Evolutionary conservation across 805 yeast species (phyloP), one percentile per base, ranked within the genome.

Genomic region (Tetrapisispora taiwanensis): DNA sequence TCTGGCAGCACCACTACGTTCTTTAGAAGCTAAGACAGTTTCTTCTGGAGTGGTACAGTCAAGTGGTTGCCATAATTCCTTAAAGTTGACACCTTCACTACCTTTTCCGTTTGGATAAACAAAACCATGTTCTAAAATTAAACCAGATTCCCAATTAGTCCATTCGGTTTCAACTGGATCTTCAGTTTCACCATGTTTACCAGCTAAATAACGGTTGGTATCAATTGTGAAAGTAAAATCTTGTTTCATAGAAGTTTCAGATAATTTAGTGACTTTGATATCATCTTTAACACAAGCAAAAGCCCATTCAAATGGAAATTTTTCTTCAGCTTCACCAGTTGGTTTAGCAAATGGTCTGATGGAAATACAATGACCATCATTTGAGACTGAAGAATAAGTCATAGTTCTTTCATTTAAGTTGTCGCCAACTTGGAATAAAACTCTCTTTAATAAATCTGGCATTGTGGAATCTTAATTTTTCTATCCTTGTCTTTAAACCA

Each of bases 241-340:
- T 41, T 60, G 60, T 15, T 48, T 48, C 7, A 48, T 50, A 14
- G 51, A 46, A 3, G 20, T 36, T n/a, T 40, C 48, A 33, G 49
- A 53, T 12, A 71, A 57, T 39, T 55, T 59, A 36, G 55, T 59
- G 10, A 67, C 68, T 6, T 58, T 63, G 30, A 70, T 52, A 3
- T 61, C 58, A 14, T 62, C 61, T 41, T 75, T 76, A 1, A 55
- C 56, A 2, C 85, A 84, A 4, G 73, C 71, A 59, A 76, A 73
- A 1, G 71, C 75, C 81, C 82, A 75, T 52, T 79, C 78, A 49
- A 76, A 76, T 19, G 74, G 74, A 50, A 69, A 70, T n/a, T 48
- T 51, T 15, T 52, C 52, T 38, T 59, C 65, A 5, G 53, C 50
- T 2, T 52, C 52, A 3, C 54, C 52, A 6, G 41, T 27, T 26